Percentiles rank a stretch among this genome's conserved stretches.
Conservation (phyloP, 2,329 filamentous ascomycete genomes). For the Albifimbria verrucaria region DNA sequence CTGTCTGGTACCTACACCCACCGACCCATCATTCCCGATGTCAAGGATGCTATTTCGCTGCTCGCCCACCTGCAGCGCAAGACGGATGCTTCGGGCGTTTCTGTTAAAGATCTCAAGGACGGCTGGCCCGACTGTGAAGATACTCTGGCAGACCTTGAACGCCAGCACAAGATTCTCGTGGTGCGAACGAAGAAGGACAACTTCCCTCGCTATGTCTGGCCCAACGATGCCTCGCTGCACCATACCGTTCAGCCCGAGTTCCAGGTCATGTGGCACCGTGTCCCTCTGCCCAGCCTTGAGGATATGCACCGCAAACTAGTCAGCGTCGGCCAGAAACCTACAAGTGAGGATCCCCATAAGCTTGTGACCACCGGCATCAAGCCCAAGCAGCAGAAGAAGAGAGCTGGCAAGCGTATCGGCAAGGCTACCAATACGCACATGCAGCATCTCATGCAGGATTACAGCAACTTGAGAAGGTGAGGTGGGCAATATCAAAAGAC, state of each 20-base stretch:
- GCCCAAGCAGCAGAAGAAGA: conserved; percentile 72
- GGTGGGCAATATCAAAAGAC: background rate
- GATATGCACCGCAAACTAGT: conserved; percentile 75
- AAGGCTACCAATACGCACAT: conserved; percentile 90
- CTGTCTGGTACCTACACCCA: conserved; percentile 74
- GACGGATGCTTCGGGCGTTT: conserved; percentile 74
- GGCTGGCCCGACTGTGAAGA: conserved; percentile 87
- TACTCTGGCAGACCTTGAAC: conserved; percentile 74
- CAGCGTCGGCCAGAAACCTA: conserved; percentile 77
- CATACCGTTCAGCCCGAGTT: conserved; percentile 80
- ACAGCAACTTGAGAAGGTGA: conserved; percentile 44
- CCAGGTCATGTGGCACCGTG: conserved; percentile 75
- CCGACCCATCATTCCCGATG: conserved; percentile 74
- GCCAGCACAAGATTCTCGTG: conserved; percentile 75
- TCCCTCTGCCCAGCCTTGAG: conserved; percentile 70
- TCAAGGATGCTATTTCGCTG: conserved; percentile 73
- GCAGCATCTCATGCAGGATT: conserved; percentile 77
- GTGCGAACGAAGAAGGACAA: conserved; percentile 91
- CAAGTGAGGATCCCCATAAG: conserved; percentile 71
- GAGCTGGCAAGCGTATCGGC: conserved; percentile 61
- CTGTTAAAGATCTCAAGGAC: conserved; percentile 89
- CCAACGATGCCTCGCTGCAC: conserved; percentile 76
- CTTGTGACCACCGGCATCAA: conserved; percentile 41
- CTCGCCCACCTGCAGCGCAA: conserved; percentile 78
- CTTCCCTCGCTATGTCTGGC: conserved; percentile 81